phyloP scores from a whole-genome alignment of 1,284 basidiomycete genomes.

The Malassezia vespertilionis region DNA sequence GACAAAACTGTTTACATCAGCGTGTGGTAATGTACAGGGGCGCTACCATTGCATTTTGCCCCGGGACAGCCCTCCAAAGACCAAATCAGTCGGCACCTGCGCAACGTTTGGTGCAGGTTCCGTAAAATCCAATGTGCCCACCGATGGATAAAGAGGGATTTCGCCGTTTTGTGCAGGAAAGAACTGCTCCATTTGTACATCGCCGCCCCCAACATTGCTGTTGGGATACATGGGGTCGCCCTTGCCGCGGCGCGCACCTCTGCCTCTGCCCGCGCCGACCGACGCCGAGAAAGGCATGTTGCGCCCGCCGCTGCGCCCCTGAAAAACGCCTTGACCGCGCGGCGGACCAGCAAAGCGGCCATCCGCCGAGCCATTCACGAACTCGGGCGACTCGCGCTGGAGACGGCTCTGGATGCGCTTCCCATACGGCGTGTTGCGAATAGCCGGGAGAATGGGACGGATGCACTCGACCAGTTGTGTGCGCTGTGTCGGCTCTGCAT shows the following conservation, averaged over 20 bases:
- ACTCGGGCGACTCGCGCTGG: constrained; percentile 27
- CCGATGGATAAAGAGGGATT: no score
- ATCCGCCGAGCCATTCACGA: neutral
- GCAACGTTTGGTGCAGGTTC: no score
- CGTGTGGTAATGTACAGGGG: no score
- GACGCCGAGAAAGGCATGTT: neutral
- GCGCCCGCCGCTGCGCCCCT: neutral
- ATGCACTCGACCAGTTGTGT: constrained; percentile 45
- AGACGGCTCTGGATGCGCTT: constrained; percentile 47
- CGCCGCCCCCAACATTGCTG: no score
- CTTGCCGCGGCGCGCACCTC: neutral
- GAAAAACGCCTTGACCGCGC: neutral
- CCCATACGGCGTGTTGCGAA: constrained; percentile 46
- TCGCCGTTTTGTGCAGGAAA: no score
- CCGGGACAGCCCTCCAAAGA: no score
- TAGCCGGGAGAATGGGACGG: constrained; percentile 43
- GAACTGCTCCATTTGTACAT: no score
- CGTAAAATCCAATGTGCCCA: no score
- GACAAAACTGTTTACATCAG: no score
- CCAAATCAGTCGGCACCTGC: no score
- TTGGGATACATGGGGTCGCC: neutral
- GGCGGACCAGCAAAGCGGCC: neutral
- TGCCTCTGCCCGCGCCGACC: neutral
- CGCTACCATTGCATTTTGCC: no score
- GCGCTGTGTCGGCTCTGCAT: constrained; percentile 43